These are phyloP conservation scores for Marasmius fiardii DNA, from an alignment of 1,284 basidiomycete genomes.

Conservation along the genomic window DNA sequence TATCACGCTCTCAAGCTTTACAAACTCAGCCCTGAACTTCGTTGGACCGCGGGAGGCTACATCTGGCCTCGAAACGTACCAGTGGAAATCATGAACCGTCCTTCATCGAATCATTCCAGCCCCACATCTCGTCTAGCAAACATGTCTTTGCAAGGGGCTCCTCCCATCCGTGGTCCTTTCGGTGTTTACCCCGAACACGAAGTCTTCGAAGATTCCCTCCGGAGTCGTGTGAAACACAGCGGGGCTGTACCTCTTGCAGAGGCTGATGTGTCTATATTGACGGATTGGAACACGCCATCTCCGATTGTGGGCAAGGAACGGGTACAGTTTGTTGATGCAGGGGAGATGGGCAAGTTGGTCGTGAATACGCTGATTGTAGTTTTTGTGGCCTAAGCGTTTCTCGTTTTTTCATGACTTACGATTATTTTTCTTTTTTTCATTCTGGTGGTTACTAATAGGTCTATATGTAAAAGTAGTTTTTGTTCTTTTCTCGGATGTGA, in stretches of 20 bases:
- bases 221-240: constrained; percentile 57
- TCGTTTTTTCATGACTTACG: too few relatives aligned
- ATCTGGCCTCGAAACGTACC: constrained; percentile 73
- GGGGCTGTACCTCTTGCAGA: constrained; percentile 62
- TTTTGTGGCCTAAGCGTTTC: constrained; percentile 57
- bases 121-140: constrained; percentile 14
- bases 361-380: constrained; percentile 71
- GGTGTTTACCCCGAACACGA: constrained; percentile 32
- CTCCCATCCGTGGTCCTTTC: constrained; percentile 43
- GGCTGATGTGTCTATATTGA: constrained; percentile 60
- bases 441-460: too few relatives aligned
- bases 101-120: constrained; percentile 21
- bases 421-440: too few relatives aligned
- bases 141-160: constrained; percentile 18
- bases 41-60: constrained; percentile 77
- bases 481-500: too few relatives aligned
- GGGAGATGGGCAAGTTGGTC: constrained; percentile 66
- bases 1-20: constrained; percentile 75
- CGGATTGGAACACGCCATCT: constrained; percentile 46
- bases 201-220: constrained; percentile 45
- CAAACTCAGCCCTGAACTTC: constrained; percentile 69
- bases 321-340: constrained; percentile 63
- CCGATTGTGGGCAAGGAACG: constrained; percentile 57
- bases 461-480: too few relatives aligned
- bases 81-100: constrained; percentile 53